Base-by-base conservation (phyloP, 805 yeast genomes). In the Starmera amethionina region DNA sequence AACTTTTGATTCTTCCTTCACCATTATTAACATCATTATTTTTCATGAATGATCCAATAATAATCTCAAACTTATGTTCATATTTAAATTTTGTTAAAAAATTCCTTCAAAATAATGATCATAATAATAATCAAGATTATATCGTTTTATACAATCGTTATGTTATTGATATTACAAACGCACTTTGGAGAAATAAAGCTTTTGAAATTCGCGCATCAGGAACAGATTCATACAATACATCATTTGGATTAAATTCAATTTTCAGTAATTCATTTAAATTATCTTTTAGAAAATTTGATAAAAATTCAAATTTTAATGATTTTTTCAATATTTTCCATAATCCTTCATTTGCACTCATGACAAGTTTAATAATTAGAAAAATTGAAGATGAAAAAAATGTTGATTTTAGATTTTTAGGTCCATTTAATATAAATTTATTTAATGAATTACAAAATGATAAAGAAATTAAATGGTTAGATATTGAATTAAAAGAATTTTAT, bases 141-240 rank as follows among this genome's bases (percentile, higher is more conserved):
- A 53, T 53, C 5, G 46, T 48, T 9, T 37, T 70, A 5, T 75
- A 70, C 37, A 75, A 75, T 42, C 57, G 75, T 0, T 72, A 68
- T 42, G 69, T 77, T 9, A 69, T 74, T 67, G 83, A 78, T 48
- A 50, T 70, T 8, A 64, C 79, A 44, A 77, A 78, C 42, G 59
- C 70, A 12, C 37, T 72, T 0, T 78, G 83, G 83, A 56, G 81
- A 43, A 73, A 75, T 45, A 66, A 63, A 47, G 73, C 77, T 1
- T 68, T 75, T 45, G 63, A 63, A 22, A 51, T 52, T n/a, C 64
- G 47, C 11, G 43, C 51, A 2, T 53, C 51, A 56, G 65, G 49
- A 10, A 45, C 49, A 2, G 47, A 45, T 52, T 41, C 52, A 65
- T 22, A 22, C 27, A 30, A 63, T 63, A 15, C 54, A 56, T 1